phyloP scores from a whole-genome alignment of 2,329 filamentous ascomycete species.

The Arthroderma sp. region DNA sequence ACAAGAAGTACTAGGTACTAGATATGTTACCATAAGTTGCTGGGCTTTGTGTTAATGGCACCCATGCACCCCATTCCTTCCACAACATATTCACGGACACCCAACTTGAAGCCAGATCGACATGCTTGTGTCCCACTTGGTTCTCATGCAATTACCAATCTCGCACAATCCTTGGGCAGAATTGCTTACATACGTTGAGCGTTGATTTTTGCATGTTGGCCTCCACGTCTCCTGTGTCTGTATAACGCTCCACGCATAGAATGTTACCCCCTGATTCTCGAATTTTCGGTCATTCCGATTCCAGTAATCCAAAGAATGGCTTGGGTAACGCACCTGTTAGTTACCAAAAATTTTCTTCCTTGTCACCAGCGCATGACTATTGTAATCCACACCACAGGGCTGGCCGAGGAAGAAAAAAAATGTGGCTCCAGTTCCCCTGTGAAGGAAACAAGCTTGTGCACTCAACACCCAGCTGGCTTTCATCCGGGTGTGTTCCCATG shows the following conservation, averaged over 20 bases:
- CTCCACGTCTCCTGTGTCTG: neutral
- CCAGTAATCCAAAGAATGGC: neutral
- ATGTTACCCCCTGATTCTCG: neutral
- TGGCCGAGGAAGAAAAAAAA: neutral
- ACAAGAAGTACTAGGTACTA: no score
- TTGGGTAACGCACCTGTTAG: neutral
- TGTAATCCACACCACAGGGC: neutral
- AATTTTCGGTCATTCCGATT: neutral
- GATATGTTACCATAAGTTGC: neutral
- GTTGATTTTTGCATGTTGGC: neutral
- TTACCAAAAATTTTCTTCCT: neutral
- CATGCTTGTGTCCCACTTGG: neutral
- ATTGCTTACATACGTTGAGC: neutral
- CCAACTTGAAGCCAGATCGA: neutral
- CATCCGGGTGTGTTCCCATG: neutral
- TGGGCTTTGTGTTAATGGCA: neutral
- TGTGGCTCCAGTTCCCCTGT: neutral
- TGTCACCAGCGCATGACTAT: neutral
- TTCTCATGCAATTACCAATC: neutral
- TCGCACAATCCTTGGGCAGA: neutral
- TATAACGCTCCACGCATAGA: neutral
- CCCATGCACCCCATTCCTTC: neutral
- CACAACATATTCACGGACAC: neutral
- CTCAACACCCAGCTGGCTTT: neutral
- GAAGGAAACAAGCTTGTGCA: neutral